Evolutionary conservation across 805 yeast species (phyloP), one percentile per base, ranked within the genome.

Genomic region (Kuraishia piskuri): DNA sequence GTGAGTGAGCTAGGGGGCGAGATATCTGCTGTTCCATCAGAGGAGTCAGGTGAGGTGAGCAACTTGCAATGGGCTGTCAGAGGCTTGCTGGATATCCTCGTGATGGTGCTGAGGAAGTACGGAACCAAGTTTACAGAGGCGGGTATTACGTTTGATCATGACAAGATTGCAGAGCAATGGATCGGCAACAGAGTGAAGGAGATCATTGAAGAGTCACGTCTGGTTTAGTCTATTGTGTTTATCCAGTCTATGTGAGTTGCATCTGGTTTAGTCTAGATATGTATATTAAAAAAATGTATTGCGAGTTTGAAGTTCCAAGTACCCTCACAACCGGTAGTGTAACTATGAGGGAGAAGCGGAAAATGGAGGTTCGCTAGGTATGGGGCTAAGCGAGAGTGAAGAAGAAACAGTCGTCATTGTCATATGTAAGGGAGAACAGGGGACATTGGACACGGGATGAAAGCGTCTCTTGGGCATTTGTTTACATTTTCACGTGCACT

Each of bases 31-130:
- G 57, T 53, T 31, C 40, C 40, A 3, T 31, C 40, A 31, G 17
- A 31, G 40, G 40, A 31, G 40, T n/a, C 40, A 31, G 14, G 40
- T 31, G 50, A 40, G 7, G 52, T 23, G 22, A 51, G 50, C n/a
- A 36, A 50, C 37, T 23, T 46, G 40, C 44, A 47, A 46, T 25
- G 50, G 53, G 54, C 45, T 17, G 45, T 49, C 23, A 50, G 25
- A 17, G 51, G 62, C 4, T 57, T 55, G 36, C 51, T 58, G 21
- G 60, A 56, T 25, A 46, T 46, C 26, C 21, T 46, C 3, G 26
- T 23, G 26, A 46, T 46, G 31, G 19, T 23, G 8, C 24, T 46
- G 20, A 23, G 49, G 14, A 46, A 25, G 21, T 46, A 25, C 12
- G 49, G 31, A 19, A 25, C 14, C 20, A 23, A 25, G 49, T 22